phyloP scores from a whole-genome alignment of 805 yeast species.

The Metschnikowia dekortorum region DNA sequence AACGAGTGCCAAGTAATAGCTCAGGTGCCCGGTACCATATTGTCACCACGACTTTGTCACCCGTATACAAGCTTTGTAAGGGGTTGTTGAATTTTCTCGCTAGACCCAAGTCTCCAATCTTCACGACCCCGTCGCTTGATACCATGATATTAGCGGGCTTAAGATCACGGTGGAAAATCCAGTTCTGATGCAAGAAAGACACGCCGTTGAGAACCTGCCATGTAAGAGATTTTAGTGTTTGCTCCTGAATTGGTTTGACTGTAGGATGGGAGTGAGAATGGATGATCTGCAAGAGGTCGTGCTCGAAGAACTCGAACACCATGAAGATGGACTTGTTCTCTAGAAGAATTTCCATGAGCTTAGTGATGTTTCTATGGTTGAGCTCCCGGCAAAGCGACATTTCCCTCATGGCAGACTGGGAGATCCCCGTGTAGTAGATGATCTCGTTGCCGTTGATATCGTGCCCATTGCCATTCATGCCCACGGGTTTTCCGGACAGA shows the following conservation, averaged over 20 bases:
- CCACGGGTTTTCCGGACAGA: constrained; percentile 24
- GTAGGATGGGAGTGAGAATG: constrained; percentile 94
- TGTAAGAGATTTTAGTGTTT: constrained; percentile 74
- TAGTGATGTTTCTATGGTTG: constrained; percentile 72
- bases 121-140: constrained; percentile 80
- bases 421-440: constrained; percentile 86
- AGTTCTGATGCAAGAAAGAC: constrained; percentile 85
- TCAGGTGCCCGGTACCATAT: constrained; percentile 98
- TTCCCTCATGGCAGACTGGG: constrained; percentile 94
- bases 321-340: constrained; percentile 89
- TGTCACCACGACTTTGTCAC: constrained; percentile 94
- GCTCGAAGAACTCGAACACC: constrained; percentile 96
- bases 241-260: constrained; percentile 68
- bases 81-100: constrained; percentile 87
- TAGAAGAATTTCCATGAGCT: constrained; percentile 73
- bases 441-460: constrained; percentile 75
- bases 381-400: constrained; percentile 92
- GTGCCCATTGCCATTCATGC: constrained; percentile 24
- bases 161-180: constrained; percentile 93
- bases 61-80: constrained; percentile 78
- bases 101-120: constrained; percentile 91
- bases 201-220: constrained; percentile 95
- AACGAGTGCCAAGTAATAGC: constrained; percentile 81
- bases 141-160: constrained; percentile 99
- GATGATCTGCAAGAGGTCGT: constrained; percentile 88